Conservation (phyloP, 805 yeast species). For the Tetrapisispora phaffii region DNA sequence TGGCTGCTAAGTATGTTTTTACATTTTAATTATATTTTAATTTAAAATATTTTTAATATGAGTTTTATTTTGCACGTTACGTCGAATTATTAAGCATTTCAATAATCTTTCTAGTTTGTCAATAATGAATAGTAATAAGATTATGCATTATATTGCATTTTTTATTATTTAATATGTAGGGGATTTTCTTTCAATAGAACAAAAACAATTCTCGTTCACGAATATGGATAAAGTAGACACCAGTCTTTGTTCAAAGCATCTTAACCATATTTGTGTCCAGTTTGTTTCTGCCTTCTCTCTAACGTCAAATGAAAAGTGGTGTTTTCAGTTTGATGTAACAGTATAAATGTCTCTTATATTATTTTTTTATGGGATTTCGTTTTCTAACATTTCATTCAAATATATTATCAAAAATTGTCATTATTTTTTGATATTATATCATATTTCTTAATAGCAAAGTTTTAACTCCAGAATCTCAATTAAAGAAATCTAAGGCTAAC, state of each 20-base stretch:
- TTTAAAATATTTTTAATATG: background rate
- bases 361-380: background rate
- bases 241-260: slow-evolving; percentile 2
- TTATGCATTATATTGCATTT: too few species aligned
- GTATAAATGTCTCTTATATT: slow-evolving; percentile 11
- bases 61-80: slow-evolving; percentile 15
- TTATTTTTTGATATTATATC: slow-evolving; percentile 2
- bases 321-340: slow-evolving; percentile 33
- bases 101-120: background rate
- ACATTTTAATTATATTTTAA: background rate
- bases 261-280: slow-evolving; percentile 14
- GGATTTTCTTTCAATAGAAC: slow-evolving; percentile 12
- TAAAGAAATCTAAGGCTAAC: slow-evolving; percentile 72
- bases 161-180: background rate
- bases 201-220: slow-evolving; percentile 20
- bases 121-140: background rate
- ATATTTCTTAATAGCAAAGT: slow-evolving; percentile 28
- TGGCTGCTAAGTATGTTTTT: slow-evolving; percentile 33
- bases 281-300: slow-evolving; percentile 30
- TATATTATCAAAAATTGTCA: slow-evolving; percentile 12
- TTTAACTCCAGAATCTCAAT: slow-evolving; percentile 70
- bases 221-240: slow-evolving; percentile 5
- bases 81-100: slow-evolving; percentile 8
- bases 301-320: slow-evolving; percentile 33
- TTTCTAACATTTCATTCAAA: background rate